phyloP scores from a whole-genome alignment of 805 yeast genomes.

The Huiozyma naganishii region DNA sequence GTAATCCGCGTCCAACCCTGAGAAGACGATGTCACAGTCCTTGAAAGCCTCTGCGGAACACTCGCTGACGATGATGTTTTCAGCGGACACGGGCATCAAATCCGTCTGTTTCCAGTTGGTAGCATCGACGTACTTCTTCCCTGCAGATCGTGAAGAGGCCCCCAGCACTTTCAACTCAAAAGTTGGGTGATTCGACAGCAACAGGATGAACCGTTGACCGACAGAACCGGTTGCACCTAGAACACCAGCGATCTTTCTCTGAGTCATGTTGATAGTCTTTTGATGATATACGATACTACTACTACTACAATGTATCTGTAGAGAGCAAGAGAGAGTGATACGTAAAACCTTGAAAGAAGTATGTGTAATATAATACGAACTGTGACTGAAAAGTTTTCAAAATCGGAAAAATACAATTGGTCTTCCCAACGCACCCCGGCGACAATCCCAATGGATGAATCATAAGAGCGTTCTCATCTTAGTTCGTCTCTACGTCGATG shows the following conservation, averaged over 20 bases:
- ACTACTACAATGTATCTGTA: not conserved
- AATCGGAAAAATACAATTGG: too few relatives aligned
- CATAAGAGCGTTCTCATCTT: too few relatives aligned
- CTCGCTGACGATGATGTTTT: constrained; percentile 56
- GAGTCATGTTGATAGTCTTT: constrained; percentile 14
- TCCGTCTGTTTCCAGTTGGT: constrained; percentile 91
- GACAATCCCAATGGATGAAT: too few relatives aligned
- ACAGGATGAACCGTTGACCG: constrained; percentile 87
- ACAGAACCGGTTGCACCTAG: constrained; percentile 97
- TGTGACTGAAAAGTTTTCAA: too few relatives aligned
- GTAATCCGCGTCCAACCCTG: constrained; percentile 85
- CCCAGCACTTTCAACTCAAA: constrained; percentile 79
- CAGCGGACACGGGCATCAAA: constrained; percentile 59
- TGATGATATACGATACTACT: too few relatives aligned
- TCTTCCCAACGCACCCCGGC: too few relatives aligned
- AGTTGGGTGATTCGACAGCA: constrained; percentile 79
- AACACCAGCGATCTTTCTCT: constrained; percentile 57
- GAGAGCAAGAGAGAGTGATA: not conserved
- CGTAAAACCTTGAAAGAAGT: not conserved
- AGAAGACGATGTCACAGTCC: constrained; percentile 88
- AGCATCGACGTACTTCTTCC: constrained; percentile 75
- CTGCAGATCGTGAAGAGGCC: constrained; percentile 91
- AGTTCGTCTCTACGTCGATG: too few relatives aligned
- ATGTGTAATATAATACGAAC: not conserved
- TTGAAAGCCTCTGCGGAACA: constrained; percentile 69